Evolutionary conservation across 371 early-diverging fungal genomes (phyloP).

Genomic region (Mucor racemosus): DNA sequence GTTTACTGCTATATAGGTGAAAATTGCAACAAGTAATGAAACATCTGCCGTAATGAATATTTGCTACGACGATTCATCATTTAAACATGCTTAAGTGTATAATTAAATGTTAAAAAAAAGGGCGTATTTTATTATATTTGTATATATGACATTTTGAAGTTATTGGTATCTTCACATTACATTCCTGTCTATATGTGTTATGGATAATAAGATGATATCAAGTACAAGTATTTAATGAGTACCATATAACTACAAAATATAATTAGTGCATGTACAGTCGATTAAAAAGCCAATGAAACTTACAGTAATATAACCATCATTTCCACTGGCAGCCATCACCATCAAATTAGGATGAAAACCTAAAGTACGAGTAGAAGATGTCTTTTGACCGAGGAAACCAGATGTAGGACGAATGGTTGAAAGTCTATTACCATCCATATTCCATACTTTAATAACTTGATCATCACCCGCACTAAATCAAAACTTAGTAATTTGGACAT

Average conservation of each 20-base stretch:
- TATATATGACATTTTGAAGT: too few species aligned
- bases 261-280: not conserved
- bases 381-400: slow-evolving; percentile 62
- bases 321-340: slow-evolving; percentile 60
- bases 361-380: slow-evolving; percentile 51
- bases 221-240: not conserved
- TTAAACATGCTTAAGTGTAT: too few species aligned
- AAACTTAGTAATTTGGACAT: too few species aligned
- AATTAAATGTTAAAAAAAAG: too few species aligned
- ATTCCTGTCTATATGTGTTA: not conserved
- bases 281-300: slow-evolving; percentile 3
- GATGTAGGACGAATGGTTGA: slow-evolving; percentile 64
- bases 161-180: too few species aligned
- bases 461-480: slow-evolving; percentile 61
- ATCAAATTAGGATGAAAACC: slow-evolving; percentile 63
- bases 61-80: too few species aligned
- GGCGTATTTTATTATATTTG: too few species aligned
- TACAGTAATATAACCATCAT: slow-evolving; percentile 58
- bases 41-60: too few species aligned
- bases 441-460: slow-evolving; percentile 71
- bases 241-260: slow-evolving; percentile 9
- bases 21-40: too few species aligned
- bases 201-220: slow-evolving; percentile 2
- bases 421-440: slow-evolving; percentile 56
- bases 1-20: too few species aligned